Evolutionary conservation across 2,329 filamentous ascomycete genomes (phyloP).

Genomic region (Chaetomium strumarium): DNA sequence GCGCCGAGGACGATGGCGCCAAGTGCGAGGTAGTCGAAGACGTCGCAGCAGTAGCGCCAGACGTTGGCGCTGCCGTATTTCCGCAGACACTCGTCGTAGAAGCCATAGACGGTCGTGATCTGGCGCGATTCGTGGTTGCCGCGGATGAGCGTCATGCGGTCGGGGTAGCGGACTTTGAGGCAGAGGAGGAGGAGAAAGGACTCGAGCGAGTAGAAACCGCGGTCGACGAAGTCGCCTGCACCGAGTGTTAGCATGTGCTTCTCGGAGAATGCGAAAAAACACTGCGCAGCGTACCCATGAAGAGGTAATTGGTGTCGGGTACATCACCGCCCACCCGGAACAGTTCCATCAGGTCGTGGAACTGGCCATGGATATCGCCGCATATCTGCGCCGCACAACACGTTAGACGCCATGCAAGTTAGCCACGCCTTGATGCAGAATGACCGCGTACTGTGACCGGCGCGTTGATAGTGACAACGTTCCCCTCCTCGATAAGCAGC

Average conservation of each 20-base stretch:
- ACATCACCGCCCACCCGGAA: conserved; percentile 91
- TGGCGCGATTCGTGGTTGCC: conserved; percentile 95
- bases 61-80: conserved; percentile 97
- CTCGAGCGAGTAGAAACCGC: conserved; percentile 96
- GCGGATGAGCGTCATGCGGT: conserved; percentile 92
- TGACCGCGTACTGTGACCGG: conserved; percentile 70
- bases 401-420: background rate
- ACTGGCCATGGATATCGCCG: conserved; percentile 94
- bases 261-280: background rate
- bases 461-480: conserved; percentile 90
- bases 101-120: conserved; percentile 95
- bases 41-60: conserved; percentile 94
- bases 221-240: conserved; percentile 89
- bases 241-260: background rate
- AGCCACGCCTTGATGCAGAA: background rate
- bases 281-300: conserved; percentile 65
- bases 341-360: conserved; percentile 94
- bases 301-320: conserved; percentile 92
- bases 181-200: conserved; percentile 93
- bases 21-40: conserved; percentile 93
- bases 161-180: conserved; percentile 93
- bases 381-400: conserved; percentile 58
- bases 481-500: conserved; percentile 93
- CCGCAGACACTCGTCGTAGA: conserved; percentile 93
- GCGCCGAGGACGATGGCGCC: conserved; percentile 89